Percentiles rank a stretch among this genome's conserved stretches.
Evolutionary conservation across 1,284 basidiomycete genomes (phyloP).

Genomic region (Trichosporon sp.): DNA sequence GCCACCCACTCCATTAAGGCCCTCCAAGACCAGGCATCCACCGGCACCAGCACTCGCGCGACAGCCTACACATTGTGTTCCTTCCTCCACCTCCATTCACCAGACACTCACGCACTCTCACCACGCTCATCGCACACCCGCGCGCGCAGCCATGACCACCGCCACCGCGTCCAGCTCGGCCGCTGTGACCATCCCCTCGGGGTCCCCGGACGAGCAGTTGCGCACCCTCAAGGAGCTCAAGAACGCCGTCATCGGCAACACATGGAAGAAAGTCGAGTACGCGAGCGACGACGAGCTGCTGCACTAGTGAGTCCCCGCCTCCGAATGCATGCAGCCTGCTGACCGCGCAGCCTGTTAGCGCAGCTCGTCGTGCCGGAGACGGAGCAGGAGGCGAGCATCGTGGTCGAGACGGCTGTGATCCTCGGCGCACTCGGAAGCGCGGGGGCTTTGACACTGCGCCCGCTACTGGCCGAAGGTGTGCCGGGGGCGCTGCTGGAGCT

Average conservation of each 20-base stretch:
- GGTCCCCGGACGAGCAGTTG: constrained; percentile 23
- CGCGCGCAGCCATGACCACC: constrained; percentile 2
- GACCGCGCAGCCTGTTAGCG: constrained; percentile 19
- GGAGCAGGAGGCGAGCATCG: constrained; percentile 23
- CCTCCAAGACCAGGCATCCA: too few species aligned
- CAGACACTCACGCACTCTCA: not conserved
- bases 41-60: not conserved
- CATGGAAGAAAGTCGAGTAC: constrained; percentile 47
- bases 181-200: not conserved
- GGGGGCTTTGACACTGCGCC: constrained; percentile 37
- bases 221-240: constrained; percentile 44
- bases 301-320: constrained; percentile 26
- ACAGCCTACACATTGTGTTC: not conserved
- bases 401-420: constrained; percentile 46
- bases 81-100: not conserved
- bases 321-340: not conserved
- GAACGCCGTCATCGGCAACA: constrained; percentile 49
- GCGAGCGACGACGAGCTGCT: constrained; percentile 37
- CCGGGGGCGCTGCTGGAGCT: constrained; percentile 30
- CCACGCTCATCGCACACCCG: not conserved
- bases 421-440: constrained; percentile 47
- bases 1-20: not conserved
- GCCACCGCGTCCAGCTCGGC: not conserved
- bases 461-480: constrained; percentile 27
- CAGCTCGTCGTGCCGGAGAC: constrained; percentile 17